Evolutionary conservation across 2,329 filamentous ascomycete species (phyloP).

Genomic region (Stromatinia cepivora): DNA sequence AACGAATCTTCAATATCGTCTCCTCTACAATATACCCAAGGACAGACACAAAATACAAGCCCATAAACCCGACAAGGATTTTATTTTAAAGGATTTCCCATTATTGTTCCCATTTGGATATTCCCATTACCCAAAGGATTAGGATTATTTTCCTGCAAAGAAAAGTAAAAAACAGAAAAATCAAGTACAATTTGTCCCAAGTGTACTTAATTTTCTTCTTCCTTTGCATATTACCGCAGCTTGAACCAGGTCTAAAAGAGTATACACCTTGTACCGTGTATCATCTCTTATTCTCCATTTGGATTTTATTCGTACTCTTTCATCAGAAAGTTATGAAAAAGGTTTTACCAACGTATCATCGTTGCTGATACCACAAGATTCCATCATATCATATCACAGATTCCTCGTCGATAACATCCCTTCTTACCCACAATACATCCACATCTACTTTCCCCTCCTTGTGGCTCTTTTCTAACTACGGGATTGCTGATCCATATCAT

Average conservation of each 20-base stretch:
- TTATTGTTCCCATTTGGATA: not conserved
- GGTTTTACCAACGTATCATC: conserved; percentile 8
- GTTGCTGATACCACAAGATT: conserved; percentile 5
- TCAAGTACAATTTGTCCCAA: not conserved
- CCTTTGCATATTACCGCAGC: conserved; percentile 1
- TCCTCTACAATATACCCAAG: not conserved
- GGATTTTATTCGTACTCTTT: not conserved
- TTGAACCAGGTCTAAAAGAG: conserved; percentile 1
- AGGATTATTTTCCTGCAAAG: not conserved
- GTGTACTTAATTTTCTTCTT: conserved; percentile 12
- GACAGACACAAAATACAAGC: not conserved
- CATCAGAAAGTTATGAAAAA: not conserved
- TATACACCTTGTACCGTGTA: not conserved
- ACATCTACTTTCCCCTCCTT: not conserved
- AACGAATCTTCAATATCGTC: not conserved
- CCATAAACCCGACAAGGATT: conserved; percentile 20
- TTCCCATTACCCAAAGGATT: conserved; percentile 12
- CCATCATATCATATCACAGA: conserved; percentile 10
- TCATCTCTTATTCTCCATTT: conserved; percentile 7
- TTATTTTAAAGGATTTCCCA: conserved; percentile 1
- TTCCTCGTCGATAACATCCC: conserved; percentile 6
- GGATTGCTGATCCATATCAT: conserved; percentile 22
- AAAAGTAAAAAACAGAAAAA: not conserved
- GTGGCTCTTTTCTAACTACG: conserved; percentile 4
- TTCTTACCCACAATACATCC: conserved; percentile 7